Base-by-base conservation (phyloP, 495 filamentous ascomycete species). In the Parathielavia appendiculata region DNA sequence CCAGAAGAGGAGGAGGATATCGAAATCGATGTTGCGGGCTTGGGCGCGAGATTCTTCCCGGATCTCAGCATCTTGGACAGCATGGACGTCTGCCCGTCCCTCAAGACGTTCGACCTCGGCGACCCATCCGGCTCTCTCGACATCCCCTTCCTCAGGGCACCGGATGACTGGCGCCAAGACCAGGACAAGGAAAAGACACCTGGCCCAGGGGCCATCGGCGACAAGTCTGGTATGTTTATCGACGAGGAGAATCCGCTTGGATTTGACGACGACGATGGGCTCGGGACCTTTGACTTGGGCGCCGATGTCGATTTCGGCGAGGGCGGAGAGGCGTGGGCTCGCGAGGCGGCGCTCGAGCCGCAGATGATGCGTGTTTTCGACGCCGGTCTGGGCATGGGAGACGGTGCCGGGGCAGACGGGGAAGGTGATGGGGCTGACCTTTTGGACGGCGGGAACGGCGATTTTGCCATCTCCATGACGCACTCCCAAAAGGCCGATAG, bases 11-110 rank as follows among this genome's bases (percentile, higher is more conserved):
- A 71, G 47, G 71, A 73, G 23, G 70, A 78, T 54, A 75, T 82
- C 5, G 86, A 92, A 32, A 89, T 97, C 54, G 89, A 97, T 63
- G 78, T 98, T 39, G 72, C 75, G 16, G 73, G 82, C 0, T 81
- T 99, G 13, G 88, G 83, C 5, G 76, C 74, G 30, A 85, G 81
- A 58, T 99, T 96, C 77, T 97, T 99, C 71, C 91, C 91, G 0
- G 84, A 96, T 63, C 78, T 99, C 22, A 72, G 78, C 54, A 75
- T 69, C 40, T 73, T 99, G 16, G 90, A 92, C 50, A 80, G 83
- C 56, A 89, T 96, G 75, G 91, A 97, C 73, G 86, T 99, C 45
- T 99, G 93, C 66, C 92, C 92, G 0, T 97, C 93, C 0, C 75
- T 99, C 40, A 96, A 97, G 72, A 89, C 84, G 20, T 90, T 96